Evolutionary conservation across 306 rosid genomes (phyloP), one percentile per base, ranked within the genome.

Genomic region (Trichosanthes cucumerina): DNA sequence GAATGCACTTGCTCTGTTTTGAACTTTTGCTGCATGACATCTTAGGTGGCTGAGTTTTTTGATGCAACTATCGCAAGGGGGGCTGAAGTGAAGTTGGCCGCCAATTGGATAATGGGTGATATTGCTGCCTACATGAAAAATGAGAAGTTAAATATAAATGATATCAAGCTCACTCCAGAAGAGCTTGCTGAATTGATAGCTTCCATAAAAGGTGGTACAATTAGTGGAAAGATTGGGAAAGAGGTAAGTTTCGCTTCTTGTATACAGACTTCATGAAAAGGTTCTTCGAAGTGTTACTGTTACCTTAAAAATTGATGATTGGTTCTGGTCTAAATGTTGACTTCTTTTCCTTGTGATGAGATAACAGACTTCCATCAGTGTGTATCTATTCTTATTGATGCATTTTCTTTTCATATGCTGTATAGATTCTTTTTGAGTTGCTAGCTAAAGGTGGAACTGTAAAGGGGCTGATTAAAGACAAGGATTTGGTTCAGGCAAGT

Each of bases 101-200:
- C 97, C 85, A 92, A 95, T 84, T 95, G 98, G 97, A 89, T 95
- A 83, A 95, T 92, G 97, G 86, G 97, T 56, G 98, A 95, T 79
- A 85, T 95, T 82, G 93, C 97, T 62, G 96, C 97, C 38, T 91
- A 86, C 83, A 81, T 92, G 96, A 95, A 95, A 85, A 90, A 89
- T 83, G 97, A 95, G 74, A 91, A 95, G 89, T 81, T 95, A 80
- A 83, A 90, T 69, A 84, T 91, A 78, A 87, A 81, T 76, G 97
- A 92, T 84, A 85, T 92, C 78, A 92, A 86, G 80, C 96, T 95
- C 84, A 86, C 87, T 49, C 90, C 97, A 26, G 85, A 87, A 79
- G 97, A 92, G 84, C 85, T 95, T 81, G 87, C 87, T 44, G 91
- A 92, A 86, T 86, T 95, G 90, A 95, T 92, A 84, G 95, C 89